A percentile compares a stretch with the other conserved stretches of the same genome.
Evolutionary conservation across 495 filamentous ascomycete species (phyloP).

Genomic region (Penicillium paradoxum): DNA sequence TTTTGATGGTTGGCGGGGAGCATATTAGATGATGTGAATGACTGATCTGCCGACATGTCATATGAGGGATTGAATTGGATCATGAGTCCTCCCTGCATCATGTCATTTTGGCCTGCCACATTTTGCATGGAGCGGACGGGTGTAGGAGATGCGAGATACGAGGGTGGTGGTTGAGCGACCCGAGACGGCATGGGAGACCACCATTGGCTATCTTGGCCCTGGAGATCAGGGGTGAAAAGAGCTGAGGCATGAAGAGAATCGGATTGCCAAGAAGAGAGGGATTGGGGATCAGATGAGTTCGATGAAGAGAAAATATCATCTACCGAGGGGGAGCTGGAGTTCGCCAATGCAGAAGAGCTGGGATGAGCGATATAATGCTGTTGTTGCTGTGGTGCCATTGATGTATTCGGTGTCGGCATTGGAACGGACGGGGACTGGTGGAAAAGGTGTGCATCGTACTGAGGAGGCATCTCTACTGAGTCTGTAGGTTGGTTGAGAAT

Average conservation of each 20-base stretch:
- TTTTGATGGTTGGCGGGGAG: constrained; percentile 23
- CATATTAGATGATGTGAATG: constrained; percentile 28
- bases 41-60: constrained; percentile 31
- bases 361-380: constrained; percentile 36
- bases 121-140: constrained; percentile 30
- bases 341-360: constrained; percentile 28
- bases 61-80: constrained; percentile 42
- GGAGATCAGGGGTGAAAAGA: constrained; percentile 40
- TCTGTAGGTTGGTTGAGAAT: constrained; percentile 21
- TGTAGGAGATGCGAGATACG: constrained; percentile 36
- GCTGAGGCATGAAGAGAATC: constrained; percentile 34
- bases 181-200: constrained; percentile 41
- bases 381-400: constrained; percentile 29
- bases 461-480: constrained; percentile 33
- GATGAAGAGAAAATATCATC: constrained; percentile 44
- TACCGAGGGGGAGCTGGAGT: constrained; percentile 39
- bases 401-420: constrained; percentile 35
- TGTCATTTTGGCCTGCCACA: constrained; percentile 30
- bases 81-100: constrained; percentile 45
- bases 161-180: constrained; percentile 33
- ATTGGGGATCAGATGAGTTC: constrained; percentile 42
- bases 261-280: constrained; percentile 44
- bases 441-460: constrained; percentile 34
- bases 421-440: constrained; percentile 36
- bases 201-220: constrained; percentile 39